phyloP scores from a whole-genome alignment of 495 filamentous ascomycete species.

The Trichodelitschia bisporula region DNA sequence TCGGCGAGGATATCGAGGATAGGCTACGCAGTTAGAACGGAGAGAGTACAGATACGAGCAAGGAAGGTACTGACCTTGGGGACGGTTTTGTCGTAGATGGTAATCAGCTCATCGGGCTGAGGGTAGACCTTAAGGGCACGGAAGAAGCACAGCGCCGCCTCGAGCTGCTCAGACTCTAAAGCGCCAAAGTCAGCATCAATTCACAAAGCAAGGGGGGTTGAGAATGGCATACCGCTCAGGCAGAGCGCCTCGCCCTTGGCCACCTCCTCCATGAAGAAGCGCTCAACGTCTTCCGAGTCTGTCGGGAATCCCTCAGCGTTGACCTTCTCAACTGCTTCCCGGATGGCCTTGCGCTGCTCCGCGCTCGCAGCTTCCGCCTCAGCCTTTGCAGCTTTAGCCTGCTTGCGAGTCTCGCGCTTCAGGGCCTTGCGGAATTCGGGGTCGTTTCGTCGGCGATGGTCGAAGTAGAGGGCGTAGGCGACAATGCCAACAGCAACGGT shows the following conservation, averaged over 20 bases:
- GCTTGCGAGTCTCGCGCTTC: slow-evolving; percentile 55
- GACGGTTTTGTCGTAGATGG: slow-evolving; percentile 95
- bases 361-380: slow-evolving; percentile 41
- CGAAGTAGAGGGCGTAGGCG: slow-evolving; percentile 78
- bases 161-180: slow-evolving; percentile 43
- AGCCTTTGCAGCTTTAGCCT: slow-evolving; percentile 53
- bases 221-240: slow-evolving; percentile 30
- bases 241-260: slow-evolving; percentile 59
- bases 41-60: slow-evolving; percentile 3
- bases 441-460: slow-evolving; percentile 72
- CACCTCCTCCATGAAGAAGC: slow-evolving; percentile 87
- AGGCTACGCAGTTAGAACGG: too few species aligned
- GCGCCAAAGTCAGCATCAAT: slow-evolving; percentile 2
- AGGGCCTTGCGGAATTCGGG: slow-evolving; percentile 66
- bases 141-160: slow-evolving; percentile 88
- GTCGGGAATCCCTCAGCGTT: slow-evolving; percentile 79
- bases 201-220: neutral
- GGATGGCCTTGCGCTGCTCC: slow-evolving; percentile 47
- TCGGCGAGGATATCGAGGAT: slow-evolving; percentile 86
- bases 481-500: slow-evolving; percentile 50
- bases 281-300: slow-evolving; percentile 74
- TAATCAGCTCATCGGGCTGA: slow-evolving; percentile 71
- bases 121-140: slow-evolving; percentile 97
- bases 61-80: slow-evolving; percentile 34
- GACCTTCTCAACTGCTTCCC: slow-evolving; percentile 43